These are phyloP conservation scores for Sisymbrium irio DNA, from an alignment of 345 rosid genomes.

Conservation along the genomic window DNA sequence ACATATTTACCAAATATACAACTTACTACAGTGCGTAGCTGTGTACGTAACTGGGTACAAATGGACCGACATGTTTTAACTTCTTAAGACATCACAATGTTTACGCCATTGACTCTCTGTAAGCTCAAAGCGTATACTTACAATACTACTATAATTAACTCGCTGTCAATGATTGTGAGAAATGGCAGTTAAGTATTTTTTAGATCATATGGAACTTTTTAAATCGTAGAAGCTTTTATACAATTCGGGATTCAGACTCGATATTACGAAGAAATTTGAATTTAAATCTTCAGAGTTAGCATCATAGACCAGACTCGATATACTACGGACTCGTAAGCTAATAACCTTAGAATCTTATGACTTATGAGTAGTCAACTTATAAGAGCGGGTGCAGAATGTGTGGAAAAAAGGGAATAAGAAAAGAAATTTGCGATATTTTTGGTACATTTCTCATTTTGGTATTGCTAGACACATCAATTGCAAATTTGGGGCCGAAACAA, in stretches of 20 bases:
- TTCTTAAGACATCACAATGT: not conserved
- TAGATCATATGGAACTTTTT: not conserved
- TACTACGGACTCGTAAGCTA: not conserved
- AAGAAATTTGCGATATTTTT: not conserved
- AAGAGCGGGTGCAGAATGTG: not conserved
- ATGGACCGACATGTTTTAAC: constrained; percentile 14
- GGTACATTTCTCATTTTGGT: not conserved
- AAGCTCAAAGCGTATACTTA: not conserved
- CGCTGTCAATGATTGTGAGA: not conserved
- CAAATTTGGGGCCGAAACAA: not conserved
- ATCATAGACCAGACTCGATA: not conserved
- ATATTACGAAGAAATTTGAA: not conserved
- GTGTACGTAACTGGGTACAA: constrained; percentile 7
- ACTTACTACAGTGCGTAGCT: not conserved
- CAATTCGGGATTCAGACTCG: not conserved
- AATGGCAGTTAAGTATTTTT: not conserved
- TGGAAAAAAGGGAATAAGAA: not conserved
- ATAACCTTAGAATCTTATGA: not conserved
- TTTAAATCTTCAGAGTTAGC: not conserved
- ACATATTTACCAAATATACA: not conserved
- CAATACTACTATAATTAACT: not conserved
- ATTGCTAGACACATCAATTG: not conserved
- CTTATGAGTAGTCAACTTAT: not conserved
- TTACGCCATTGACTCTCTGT: not conserved
- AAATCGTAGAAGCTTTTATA: not conserved